Evolutionary conservation across 495 filamentous ascomycete species (phyloP), one percentile per base, ranked within the genome.

Genomic region (Penicillium lividum): DNA sequence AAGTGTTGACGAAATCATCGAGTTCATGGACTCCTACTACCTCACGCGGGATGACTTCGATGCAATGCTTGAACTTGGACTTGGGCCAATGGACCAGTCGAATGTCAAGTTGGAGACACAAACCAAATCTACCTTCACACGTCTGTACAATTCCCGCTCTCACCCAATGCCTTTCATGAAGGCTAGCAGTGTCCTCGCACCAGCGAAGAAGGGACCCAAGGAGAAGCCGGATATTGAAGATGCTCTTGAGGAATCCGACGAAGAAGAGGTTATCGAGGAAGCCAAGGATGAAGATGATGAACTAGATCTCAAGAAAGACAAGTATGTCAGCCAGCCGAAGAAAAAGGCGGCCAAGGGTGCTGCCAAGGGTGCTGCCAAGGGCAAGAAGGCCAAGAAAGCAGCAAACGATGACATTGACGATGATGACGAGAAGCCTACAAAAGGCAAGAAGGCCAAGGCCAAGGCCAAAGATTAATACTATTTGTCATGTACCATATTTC

Each of bases 121-220:
- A 70, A 88, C 93, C 33, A 98, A 97, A 73, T 73, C 89, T 27
- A 80, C 88, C 5, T 99, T 99, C 68, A 99, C 94, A 1, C 84
- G 92, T 70, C 66, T 85, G 81, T 98, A 98, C 71, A 98, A 98
- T 63, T 69, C 79, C 44, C 85, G 83, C 70, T 88, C 89, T 3
- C 94, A 99, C 67, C 95, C 93, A 0, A 73, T 98, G 47, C 92
- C 94, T 4, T 99, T 96, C 77, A 96, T 97, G 85, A 97, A 96
- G 74, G 89, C 92, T 8, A 89, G 83, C 73, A 87, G 80, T 63
- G 84, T 95, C 22, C 66, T 86, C 8, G 86, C 90, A 18, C 89
- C 91, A 6, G 38, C 38, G 59, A 88, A 86, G 68, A 79, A 81
- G 51, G 72, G 77, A 54, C 74, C 81, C 51, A 93, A 88, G 74